phyloP scores from a whole-genome alignment of 1,284 basidiomycete species.

The Apiotrichum porosum region DNA sequence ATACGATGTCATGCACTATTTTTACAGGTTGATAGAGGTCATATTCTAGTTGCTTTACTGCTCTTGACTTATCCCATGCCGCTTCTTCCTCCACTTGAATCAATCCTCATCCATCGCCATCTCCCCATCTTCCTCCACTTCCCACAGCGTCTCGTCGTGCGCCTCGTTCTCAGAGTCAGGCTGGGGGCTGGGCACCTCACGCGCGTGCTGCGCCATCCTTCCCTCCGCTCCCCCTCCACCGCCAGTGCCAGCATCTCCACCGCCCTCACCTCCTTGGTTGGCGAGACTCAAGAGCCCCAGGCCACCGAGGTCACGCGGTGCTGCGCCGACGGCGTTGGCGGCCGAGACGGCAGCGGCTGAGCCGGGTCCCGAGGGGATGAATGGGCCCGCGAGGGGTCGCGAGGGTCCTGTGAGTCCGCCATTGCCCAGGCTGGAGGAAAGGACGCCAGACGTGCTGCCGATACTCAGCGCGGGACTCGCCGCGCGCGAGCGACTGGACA shows the following conservation, averaged over 20 bases:
- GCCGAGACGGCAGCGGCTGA: conserved; percentile 13
- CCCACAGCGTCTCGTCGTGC: neutral
- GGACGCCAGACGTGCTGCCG: conserved; percentile 32
- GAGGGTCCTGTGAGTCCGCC: conserved; percentile 8
- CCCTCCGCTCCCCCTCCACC: too few relatives aligned
- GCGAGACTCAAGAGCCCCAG: conserved; percentile 37
- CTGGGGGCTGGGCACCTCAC: too few relatives aligned
- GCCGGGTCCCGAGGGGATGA: conserved; percentile 24
- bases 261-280: neutral
- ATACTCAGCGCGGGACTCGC: conserved; percentile 42
- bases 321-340: conserved; percentile 10
- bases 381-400: conserved; percentile 22
- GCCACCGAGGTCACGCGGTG: conserved; percentile 28
- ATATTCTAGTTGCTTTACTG: too few relatives aligned
- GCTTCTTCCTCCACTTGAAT: neutral
- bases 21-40: too few relatives aligned
- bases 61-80: too few relatives aligned
- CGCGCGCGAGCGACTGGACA: conserved; percentile 34
- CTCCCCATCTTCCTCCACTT: neutral
- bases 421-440: conserved; percentile 26
- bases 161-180: neutral
- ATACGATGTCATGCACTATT: too few relatives aligned
- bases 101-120: neutral
- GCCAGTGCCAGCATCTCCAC: neutral
- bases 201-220: too few relatives aligned